Conservation (phyloP, 257 asterid genomes). For the Nicotiana undulata region DNA sequence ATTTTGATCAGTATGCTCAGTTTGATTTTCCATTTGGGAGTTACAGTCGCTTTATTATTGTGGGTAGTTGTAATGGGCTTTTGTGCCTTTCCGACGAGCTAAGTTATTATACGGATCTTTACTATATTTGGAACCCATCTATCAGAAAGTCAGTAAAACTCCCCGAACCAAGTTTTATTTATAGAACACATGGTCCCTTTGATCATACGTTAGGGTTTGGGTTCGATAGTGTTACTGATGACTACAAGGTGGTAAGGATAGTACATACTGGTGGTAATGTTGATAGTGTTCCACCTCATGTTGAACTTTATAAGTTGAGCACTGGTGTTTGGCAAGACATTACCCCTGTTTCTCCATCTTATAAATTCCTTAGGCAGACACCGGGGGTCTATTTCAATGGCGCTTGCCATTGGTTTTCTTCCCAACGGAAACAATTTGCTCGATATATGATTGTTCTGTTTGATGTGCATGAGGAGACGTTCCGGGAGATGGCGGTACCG, state of each 20-base stretch:
- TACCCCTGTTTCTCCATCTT: background rate
- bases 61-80: background rate
- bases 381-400: background rate
- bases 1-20: background rate
- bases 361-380: background rate
- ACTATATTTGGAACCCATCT: background rate
- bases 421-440: no score
- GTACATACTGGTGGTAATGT: background rate
- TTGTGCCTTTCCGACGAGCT: background rate
- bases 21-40: background rate
- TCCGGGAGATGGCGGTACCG: background rate
- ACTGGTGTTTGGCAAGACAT: background rate
- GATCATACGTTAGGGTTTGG: background rate
- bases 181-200: background rate
- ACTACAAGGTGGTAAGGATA: background rate
- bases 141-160: background rate
- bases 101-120: background rate
- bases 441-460: background rate
- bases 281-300: background rate
- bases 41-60: background rate
- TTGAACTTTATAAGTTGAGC: background rate
- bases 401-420: background rate
- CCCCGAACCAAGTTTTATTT: background rate
- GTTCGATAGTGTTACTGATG: background rate
- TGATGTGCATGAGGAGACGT: background rate